Base-by-base conservation (phyloP, 768 basidiomycete genomes). In the Macrolepiota albuminosa region DNA sequence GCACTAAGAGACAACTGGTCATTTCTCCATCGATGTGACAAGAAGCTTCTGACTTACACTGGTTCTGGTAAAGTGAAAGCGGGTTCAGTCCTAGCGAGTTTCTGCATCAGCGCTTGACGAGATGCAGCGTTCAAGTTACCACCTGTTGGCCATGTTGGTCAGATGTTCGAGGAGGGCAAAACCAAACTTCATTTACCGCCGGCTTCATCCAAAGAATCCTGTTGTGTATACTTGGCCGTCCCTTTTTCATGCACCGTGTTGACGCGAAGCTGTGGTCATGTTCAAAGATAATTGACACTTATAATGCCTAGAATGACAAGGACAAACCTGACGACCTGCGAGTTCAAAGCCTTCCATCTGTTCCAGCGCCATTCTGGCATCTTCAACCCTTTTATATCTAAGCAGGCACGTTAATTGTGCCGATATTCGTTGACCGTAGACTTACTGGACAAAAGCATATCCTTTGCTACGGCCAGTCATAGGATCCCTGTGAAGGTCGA, bases 341-440 rank as follows among this genome's bases (percentile, higher is more conserved):
- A 99, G 82, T 68, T 97, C 94, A 69, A 99, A 99, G 33, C 93
- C 93, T 78, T 98, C 95, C 97, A 99, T 99, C 67, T 98, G 93
- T 69, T 97, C 94, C 47, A 99, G 74, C 29, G 97, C 97, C 88
- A 95, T 95, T 71, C 90, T 89, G 29, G 97, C 96, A 70, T 98
- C 93, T 70, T 94, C 91, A n/a, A 84, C 77, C 54, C 93, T 82
- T 70, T 92, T 93, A 72, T 94, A 95, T 72, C 92, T 95, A 59
- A 33, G 33, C 43, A 14, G 46, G 61, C 56, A 24, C 54, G 37
- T 61, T 10, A 34, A 36, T 24, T 16, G 52, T 10, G 26, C 54
- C 13, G 31, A 37, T 21, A 33, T 31, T 43, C 24, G 47, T 53
- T 46, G 21, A 31, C n/a, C 53, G 13, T 24, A 43, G 10, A 75